Conservation (phyloP, 345 rosid genomes). For the Eucalyptus shirleyi region DNA sequence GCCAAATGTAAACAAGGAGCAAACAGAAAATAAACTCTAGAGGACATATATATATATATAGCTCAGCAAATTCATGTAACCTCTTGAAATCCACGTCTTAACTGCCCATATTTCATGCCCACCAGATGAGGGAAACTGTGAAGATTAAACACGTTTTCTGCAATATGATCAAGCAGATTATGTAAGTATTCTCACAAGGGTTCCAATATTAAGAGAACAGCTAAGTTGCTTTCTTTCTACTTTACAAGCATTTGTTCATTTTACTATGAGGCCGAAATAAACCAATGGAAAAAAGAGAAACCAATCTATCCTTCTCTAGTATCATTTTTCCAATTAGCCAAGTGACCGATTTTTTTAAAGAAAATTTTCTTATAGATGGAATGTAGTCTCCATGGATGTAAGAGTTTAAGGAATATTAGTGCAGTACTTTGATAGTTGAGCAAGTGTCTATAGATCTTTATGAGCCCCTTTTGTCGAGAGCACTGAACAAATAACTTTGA, state of each 20-base stretch:
- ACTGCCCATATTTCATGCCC: conserved; percentile 55
- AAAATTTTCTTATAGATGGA: not conserved
- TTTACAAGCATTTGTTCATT: not conserved
- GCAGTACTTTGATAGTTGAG: conserved; percentile 82
- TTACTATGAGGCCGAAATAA: not conserved
- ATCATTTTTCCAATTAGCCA: not conserved
- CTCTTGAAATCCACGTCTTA: conserved; percentile 72
- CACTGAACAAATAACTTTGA: conserved; percentile 97
- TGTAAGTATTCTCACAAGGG: not conserved
- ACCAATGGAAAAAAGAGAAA: not conserved
- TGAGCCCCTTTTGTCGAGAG: conserved; percentile 86
- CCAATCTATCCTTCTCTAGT: not conserved
- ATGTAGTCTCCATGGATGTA: not conserved
- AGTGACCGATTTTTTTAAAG: not conserved
- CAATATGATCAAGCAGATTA: conserved; percentile 7
- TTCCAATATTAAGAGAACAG: not conserved
- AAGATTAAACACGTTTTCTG: conserved; percentile 94
- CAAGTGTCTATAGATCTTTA: conserved; percentile 90
- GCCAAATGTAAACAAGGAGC: not conserved
- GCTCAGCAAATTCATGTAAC: conserved; percentile 8
- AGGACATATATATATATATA: not conserved
- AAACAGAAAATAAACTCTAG: not conserved
- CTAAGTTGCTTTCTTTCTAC: not conserved
- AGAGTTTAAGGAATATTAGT: not conserved
- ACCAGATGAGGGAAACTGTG: conserved; percentile 61